A percentile compares a stretch with the other conserved stretches of the same genome.
phyloP scores from a whole-genome alignment of 1,284 basidiomycete species.

The Flammula alnicola region DNA sequence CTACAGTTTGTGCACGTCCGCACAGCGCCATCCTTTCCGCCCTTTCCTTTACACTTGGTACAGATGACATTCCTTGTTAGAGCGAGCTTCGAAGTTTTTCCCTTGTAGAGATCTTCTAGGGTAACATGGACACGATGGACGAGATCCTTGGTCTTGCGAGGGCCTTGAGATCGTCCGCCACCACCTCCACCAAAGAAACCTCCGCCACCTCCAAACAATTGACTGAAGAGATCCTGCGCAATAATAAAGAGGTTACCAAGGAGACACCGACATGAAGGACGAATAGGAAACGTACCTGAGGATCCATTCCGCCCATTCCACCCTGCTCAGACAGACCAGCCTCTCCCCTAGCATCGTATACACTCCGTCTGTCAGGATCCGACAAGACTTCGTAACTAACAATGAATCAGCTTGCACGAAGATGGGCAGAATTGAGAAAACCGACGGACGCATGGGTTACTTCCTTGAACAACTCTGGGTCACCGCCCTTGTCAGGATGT shows the following conservation, averaged over 20 bases:
- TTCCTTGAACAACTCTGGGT: slow-evolving; percentile 97
- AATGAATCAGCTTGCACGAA: slow-evolving; percentile 13
- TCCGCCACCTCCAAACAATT: slow-evolving; percentile 87
- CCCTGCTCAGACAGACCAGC: slow-evolving; percentile 89
- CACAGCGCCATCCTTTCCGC: slow-evolving; percentile 97
- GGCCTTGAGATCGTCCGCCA: slow-evolving; percentile 72
- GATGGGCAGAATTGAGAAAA: not conserved
- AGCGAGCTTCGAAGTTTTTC: slow-evolving; percentile 97
- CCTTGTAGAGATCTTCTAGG: slow-evolving; percentile 97
- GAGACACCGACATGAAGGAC: too few relatives aligned
- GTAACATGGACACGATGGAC: slow-evolving; percentile 96
- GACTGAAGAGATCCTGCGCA: slow-evolving; percentile 92
- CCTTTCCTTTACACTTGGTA: slow-evolving; percentile 92
- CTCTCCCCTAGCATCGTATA: slow-evolving; percentile 95
- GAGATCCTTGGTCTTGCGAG: slow-evolving; percentile 98
- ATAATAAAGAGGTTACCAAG: slow-evolving; percentile 9
- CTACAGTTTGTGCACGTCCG: slow-evolving; percentile 80
- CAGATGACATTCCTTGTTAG: slow-evolving; percentile 97
- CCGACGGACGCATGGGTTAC: slow-evolving; percentile 89
- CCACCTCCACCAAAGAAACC: slow-evolving; percentile 48
- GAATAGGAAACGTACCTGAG: slow-evolving; percentile 79
- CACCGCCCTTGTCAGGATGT: slow-evolving; percentile 97
- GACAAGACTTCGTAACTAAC: slow-evolving; percentile 91
- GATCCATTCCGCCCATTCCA: slow-evolving; percentile 96
- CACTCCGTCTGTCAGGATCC: slow-evolving; percentile 81